Percentiles rank a stretch among this genome's conserved stretches.
phyloP scores from a whole-genome alignment of 164 flowering plant genomes.

The Vitis riparia region DNA sequence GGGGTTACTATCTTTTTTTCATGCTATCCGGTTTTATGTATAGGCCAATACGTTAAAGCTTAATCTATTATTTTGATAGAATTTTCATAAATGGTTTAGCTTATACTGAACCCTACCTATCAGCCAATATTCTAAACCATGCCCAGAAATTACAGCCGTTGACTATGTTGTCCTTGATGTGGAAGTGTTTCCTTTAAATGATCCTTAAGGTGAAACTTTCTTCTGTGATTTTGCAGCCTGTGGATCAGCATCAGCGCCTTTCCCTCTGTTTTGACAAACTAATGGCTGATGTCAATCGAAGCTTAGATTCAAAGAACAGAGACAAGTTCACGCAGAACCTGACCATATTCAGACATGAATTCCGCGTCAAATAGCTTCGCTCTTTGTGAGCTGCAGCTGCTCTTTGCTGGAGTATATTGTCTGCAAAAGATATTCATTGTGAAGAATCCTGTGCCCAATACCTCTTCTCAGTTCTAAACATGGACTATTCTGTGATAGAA shows the following conservation, averaged over 20 bases:
- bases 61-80: too few relatives aligned
- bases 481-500: background rate
- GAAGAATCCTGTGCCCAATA: background rate
- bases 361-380: conserved; percentile 64
- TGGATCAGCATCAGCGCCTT: conserved; percentile 81
- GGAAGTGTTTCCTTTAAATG: background rate
- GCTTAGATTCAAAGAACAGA: conserved; percentile 88
- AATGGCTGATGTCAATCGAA: conserved; percentile 80
- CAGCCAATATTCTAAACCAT: too few relatives aligned
- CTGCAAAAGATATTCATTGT: background rate
- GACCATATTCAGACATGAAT: conserved; percentile 83
- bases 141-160: too few relatives aligned
- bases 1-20: too few relatives aligned
- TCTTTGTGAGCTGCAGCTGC: background rate
- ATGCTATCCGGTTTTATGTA: too few relatives aligned
- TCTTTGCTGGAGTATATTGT: background rate
- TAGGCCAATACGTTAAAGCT: too few relatives aligned
- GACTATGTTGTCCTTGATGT: background rate
- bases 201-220: background rate
- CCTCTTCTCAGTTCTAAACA: background rate
- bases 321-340: conserved; percentile 95
- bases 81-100: too few relatives aligned
- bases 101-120: too few relatives aligned
- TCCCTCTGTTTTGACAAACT: conserved; percentile 83
- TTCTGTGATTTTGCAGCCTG: conserved; percentile 58